A percentile compares a stretch with the other conserved stretches of the same genome.
Evolutionary conservation across 75 land plant genomes (phyloP).

Genomic region (Cupressus sempervirens): DNA sequence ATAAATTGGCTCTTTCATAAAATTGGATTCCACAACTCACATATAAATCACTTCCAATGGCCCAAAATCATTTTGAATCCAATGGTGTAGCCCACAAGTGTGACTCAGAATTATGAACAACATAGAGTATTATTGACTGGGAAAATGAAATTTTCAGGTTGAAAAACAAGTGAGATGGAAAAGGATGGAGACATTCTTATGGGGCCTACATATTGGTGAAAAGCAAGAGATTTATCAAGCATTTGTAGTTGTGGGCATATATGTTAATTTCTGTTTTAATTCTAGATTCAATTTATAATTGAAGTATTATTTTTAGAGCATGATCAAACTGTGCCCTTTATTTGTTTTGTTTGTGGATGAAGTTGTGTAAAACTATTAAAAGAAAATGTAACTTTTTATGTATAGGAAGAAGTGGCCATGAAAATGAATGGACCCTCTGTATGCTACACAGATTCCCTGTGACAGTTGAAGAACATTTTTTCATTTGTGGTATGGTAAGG

Average conservation of each 20-base stretch:
- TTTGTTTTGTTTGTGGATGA: slow-evolving; percentile 1
- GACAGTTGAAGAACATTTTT: background rate
- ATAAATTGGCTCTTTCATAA: too few species aligned
- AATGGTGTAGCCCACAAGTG: background rate
- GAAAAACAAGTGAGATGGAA: too few species aligned
- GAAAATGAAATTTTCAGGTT: background rate
- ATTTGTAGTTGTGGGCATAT: background rate
- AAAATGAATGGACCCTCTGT: background rate
- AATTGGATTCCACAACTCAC: too few species aligned
- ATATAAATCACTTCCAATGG: too few species aligned
- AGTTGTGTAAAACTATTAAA: background rate
- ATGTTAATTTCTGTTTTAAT: background rate
- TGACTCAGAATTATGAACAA: background rate
- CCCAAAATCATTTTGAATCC: too few species aligned
- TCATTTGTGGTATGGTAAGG: background rate
- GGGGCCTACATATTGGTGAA: slow-evolving; percentile 5
- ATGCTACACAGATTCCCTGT: slow-evolving; percentile 11
- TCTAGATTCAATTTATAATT: background rate
- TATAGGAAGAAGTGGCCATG: background rate
- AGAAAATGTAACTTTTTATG: background rate
- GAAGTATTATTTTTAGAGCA: background rate
- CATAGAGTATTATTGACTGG: background rate
- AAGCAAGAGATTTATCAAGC: background rate
- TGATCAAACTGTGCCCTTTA: background rate
- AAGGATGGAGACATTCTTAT: background rate